Conservation (phyloP, 805 yeast genomes). For the Myxozyma vanderwaltii region DNA sequence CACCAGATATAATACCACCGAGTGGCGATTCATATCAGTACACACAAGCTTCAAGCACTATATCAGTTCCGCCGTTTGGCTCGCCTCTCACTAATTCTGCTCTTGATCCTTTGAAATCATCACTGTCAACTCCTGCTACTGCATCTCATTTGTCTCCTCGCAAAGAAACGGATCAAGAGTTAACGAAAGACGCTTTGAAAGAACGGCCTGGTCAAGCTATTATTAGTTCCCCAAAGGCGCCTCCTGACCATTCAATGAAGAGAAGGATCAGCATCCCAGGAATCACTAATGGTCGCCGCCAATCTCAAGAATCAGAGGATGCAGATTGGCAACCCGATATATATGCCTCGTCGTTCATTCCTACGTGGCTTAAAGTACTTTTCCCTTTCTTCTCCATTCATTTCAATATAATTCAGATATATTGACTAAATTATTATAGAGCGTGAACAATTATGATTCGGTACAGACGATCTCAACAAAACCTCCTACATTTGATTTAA, state of each 20-base stretch:
- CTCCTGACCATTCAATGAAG: background rate
- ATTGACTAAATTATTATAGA: background rate
- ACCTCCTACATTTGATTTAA: slow-evolving; percentile 23
- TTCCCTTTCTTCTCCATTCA: too few relatives aligned
- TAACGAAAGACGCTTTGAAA: background rate
- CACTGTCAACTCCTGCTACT: background rate
- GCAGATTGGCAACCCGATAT: slow-evolving; percentile 26
- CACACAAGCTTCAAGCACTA: background rate
- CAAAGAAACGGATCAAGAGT: background rate
- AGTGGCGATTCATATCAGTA: background rate
- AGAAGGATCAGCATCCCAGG: slow-evolving; percentile 7
- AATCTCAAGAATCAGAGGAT: background rate
- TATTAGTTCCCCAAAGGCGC: background rate
- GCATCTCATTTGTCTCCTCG: background rate
- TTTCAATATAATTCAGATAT: too few relatives aligned
- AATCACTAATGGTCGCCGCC: background rate
- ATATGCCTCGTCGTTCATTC: slow-evolving; percentile 21
- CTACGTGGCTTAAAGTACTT: slow-evolving; percentile 27
- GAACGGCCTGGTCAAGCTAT: background rate
- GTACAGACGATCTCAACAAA: background rate
- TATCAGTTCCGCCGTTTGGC: background rate
- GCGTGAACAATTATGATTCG: slow-evolving; percentile 18
- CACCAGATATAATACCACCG: background rate
- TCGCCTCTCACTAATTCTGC: background rate
- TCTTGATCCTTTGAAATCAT: background rate